A percentile compares a stretch with the other conserved stretches of the same genome.
phyloP scores from a whole-genome alignment of 805 yeast genomes.

The Spathaspora gorwiae region DNA sequence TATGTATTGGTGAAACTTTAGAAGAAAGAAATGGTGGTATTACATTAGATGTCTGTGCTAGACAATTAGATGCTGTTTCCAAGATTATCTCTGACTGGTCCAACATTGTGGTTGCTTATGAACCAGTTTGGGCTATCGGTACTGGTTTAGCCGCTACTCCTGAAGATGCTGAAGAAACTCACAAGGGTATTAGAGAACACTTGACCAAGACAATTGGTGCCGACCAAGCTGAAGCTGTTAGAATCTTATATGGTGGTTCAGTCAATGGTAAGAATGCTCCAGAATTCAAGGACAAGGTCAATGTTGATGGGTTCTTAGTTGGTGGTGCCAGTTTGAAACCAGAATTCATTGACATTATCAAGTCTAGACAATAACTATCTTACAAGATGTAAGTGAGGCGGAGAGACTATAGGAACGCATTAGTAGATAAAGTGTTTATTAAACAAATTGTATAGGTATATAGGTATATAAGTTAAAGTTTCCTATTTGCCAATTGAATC shows the following conservation, averaged over 20 bases:
- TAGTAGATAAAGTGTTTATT: too few species aligned
- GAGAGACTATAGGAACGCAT: background rate
- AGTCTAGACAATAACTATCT: constrained; percentile 65
- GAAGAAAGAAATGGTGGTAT: constrained; percentile 89
- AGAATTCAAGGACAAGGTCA: constrained; percentile 85
- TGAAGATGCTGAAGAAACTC: constrained; percentile 95
- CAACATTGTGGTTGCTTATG: constrained; percentile 92
- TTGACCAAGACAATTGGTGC: constrained; percentile 72
- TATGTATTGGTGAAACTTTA: constrained; percentile 96
- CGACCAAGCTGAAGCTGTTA: constrained; percentile 67
- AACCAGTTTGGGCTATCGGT: constrained; percentile 99
- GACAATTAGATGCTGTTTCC: constrained; percentile 86
- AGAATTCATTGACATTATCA: constrained; percentile 92
- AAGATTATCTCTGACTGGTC: constrained; percentile 84
- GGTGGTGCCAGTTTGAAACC: constrained; percentile 99
- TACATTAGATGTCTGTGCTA: constrained; percentile 81
- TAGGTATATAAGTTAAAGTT: too few species aligned
- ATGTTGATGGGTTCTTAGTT: constrained; percentile 97
- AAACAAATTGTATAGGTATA: too few species aligned
- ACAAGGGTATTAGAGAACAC: constrained; percentile 80
- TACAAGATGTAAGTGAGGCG: background rate
- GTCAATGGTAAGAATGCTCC: constrained; percentile 92
- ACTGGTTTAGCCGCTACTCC: constrained; percentile 99
- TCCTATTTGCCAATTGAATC: constrained; percentile 4
- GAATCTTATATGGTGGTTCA: constrained; percentile 98